Base-by-base conservation (phyloP, 176 grass and related monocot species). In the Rhynchospora pubera region DNA sequence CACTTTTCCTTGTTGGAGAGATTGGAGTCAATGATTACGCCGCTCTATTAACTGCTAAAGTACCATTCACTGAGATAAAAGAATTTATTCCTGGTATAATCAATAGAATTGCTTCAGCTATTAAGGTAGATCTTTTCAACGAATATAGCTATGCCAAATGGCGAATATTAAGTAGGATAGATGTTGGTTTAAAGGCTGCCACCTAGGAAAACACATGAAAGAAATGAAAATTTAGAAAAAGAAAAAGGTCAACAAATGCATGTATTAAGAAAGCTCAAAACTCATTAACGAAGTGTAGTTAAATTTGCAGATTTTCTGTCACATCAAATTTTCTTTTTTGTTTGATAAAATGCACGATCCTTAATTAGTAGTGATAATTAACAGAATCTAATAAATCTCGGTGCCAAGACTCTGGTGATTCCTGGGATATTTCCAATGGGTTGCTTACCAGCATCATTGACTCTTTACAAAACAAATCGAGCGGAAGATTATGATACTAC, bases 371-470 rank as follows among this genome's bases (percentile, higher is more conserved):
- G 11, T 82, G 32, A 21, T 53, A 23, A 23, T 78, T 55, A 55
- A 50, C 46, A 78, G 73, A 24, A 76, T 0, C 26, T 91, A 24
- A 76, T 91, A 85, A 1, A 71, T 30, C 84, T 91, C 3, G 90
- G 87, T 42, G 90, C 90, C 57, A 86, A 53, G 74, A 84, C 57
- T 0, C 39, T 91, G 2, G 85, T 86, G 53, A 84, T 91, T 9
- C 81, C 90, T 5, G 87, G 90, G 7, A 4, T 86, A 32, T 84
- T 91, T 63, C 87, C 90, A 4, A 8, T 89, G 1, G 87, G 87
- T 4, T 91, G 90, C 61, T 0, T 69, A 4, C 90, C 90, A 1
- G 51, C 60, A 3, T 86, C 58, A 58, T 80, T 91, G 59, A 83
- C 46, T 69, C 5, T 65, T 61, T 89, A n/a, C 90, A 84, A 81